Conservation (phyloP, 1,139 yeast species). For the Ashbya aceris region DNA sequence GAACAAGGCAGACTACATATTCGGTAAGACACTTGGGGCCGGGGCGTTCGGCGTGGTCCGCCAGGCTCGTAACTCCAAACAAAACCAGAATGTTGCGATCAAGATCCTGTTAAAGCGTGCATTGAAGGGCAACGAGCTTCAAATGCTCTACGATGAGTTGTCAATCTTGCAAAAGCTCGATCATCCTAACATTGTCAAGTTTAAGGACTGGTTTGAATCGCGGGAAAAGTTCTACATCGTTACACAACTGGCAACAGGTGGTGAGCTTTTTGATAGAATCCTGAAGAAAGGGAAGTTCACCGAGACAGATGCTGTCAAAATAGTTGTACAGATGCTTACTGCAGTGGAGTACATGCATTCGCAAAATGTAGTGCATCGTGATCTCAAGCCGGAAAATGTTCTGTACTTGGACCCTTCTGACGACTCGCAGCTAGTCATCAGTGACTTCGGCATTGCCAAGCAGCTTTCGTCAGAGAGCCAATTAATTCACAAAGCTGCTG, state of each 20-base stretch:
- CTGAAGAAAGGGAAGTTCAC: slow-evolving; percentile 69
- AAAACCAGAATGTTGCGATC: slow-evolving; percentile 71
- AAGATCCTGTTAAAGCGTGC: slow-evolving; percentile 79
- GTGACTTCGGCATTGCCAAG: slow-evolving; percentile 91
- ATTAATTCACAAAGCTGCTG: slow-evolving; percentile 68
- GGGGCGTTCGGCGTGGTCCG: slow-evolving; percentile 89
- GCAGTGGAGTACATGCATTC: slow-evolving; percentile 71
- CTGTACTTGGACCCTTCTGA: slow-evolving; percentile 41
- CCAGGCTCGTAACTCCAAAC: slow-evolving; percentile 51
- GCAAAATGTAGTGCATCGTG: slow-evolving; percentile 77
- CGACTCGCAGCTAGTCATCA: slow-evolving; percentile 66
- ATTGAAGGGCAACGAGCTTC: slow-evolving; percentile 57
- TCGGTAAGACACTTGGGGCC: slow-evolving; percentile 79
- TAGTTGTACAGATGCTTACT: slow-evolving; percentile 58
- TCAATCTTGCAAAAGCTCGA: slow-evolving; percentile 51
- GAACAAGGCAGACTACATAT: slow-evolving; percentile 54
- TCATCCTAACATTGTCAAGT: slow-evolving; percentile 77
- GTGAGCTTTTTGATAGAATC: slow-evolving; percentile 82
- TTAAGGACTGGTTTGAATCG: slow-evolving; percentile 83
- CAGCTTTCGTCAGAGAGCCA: slow-evolving; percentile 49
- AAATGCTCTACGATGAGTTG: slow-evolving; percentile 67
- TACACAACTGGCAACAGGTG: slow-evolving; percentile 78
- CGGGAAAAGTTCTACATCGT: slow-evolving; percentile 68
- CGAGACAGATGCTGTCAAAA: slow-evolving; percentile 70
- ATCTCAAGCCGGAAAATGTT: slow-evolving; percentile 83